These are phyloP conservation scores for Myriosclerotinia scirpicola DNA, from an alignment of 2,329 filamentous ascomycete species.

Conservation along the genomic window DNA sequence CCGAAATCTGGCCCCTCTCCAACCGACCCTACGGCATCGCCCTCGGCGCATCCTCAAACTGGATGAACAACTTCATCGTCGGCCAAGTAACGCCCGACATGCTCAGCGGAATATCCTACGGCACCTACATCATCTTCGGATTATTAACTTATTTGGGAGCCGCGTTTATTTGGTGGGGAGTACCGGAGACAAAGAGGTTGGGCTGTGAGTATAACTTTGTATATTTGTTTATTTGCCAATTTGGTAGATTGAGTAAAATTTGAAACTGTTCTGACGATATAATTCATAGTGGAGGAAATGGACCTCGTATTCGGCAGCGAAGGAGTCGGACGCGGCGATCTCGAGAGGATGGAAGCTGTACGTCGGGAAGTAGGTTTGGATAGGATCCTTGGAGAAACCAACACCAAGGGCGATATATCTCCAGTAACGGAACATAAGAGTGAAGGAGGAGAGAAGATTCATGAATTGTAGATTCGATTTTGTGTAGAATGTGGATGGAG, in stretches of 20 bases:
- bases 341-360: slow-evolving; percentile 71
- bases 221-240: background rate
- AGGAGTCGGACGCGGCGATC: slow-evolving; percentile 65
- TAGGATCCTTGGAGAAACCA: slow-evolving; percentile 24
- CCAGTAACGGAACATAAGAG: background rate
- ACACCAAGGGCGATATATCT: background rate
- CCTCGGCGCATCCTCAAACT: slow-evolving; percentile 64
- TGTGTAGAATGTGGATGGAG: too few relatives aligned
- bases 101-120: slow-evolving; percentile 63
- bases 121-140: slow-evolving; percentile 72
- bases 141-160: slow-evolving; percentile 62
- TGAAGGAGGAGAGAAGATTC: slow-evolving; percentile 4
- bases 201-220: slow-evolving; percentile 35
- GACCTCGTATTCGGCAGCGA: slow-evolving; percentile 67
- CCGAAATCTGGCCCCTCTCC: slow-evolving; percentile 72
- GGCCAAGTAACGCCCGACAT: slow-evolving; percentile 70
- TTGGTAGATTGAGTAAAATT: too few relatives aligned
- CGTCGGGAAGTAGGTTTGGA: slow-evolving; percentile 66
- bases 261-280: too few relatives aligned
- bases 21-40: slow-evolving; percentile 70
- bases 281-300: slow-evolving; percentile 50
- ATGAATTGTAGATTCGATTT: background rate
- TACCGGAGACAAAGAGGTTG: slow-evolving; percentile 55
- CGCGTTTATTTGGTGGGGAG: slow-evolving; percentile 51
- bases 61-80: slow-evolving; percentile 63